Evolutionary conservation across 1,284 basidiomycete species (phyloP).

Genomic region (Vanrija sp.): DNA sequence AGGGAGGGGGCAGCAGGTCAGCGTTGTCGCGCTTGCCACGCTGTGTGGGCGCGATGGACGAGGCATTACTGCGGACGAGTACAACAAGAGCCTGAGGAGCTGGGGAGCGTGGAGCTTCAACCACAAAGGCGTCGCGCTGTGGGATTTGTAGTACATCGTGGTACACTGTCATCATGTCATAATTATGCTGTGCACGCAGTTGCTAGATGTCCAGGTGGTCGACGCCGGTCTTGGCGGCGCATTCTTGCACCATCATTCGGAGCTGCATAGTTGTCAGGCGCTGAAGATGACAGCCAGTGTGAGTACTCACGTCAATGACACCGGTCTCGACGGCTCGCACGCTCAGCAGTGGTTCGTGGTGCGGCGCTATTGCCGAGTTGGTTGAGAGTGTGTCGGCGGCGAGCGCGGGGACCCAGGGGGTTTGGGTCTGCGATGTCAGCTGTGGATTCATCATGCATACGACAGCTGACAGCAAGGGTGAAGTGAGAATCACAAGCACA

Average conservation of each 20-base stretch:
- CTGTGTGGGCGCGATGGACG: too few relatives aligned
- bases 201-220: conserved; percentile 6
- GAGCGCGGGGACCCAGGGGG: conserved; percentile 51
- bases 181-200: background rate
- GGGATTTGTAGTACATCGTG: too few relatives aligned
- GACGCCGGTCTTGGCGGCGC: conserved; percentile 35
- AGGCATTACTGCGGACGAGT: too few relatives aligned
- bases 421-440: conserved; percentile 3
- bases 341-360: conserved; percentile 54
- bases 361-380: conserved; percentile 15
- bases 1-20: too few relatives aligned
- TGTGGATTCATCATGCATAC: too few relatives aligned
- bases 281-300: accelerated
- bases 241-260: conserved; percentile 45
- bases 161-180: too few relatives aligned
- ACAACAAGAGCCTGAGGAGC: too few relatives aligned
- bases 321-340: conserved; percentile 76
- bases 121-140: too few relatives aligned
- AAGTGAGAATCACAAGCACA: conserved; percentile 26
- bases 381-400: conserved; percentile 25
- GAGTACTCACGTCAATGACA: conserved; percentile 65
- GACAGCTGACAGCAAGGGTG: too few relatives aligned
- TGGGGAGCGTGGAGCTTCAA: too few relatives aligned
- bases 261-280: conserved; percentile 22
- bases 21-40: too few relatives aligned